These are phyloP conservation scores for Botryobasidium botryosum DNA, from an alignment of 768 basidiomycete species.

Conservation along the genomic window DNA sequence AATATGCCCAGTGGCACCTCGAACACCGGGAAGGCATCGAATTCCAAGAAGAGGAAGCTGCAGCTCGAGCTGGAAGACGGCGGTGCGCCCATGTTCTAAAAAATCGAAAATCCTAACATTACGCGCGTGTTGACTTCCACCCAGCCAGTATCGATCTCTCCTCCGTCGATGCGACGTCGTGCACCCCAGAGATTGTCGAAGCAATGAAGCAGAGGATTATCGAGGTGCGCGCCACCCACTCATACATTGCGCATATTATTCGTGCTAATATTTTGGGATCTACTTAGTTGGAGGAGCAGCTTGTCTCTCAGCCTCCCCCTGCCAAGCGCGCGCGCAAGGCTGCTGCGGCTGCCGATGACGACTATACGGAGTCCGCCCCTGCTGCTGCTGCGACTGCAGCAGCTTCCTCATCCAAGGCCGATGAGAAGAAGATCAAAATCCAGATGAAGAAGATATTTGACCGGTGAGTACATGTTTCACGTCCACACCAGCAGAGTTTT, in stretches of 20 bases:
- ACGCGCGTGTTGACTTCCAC: too few species aligned
- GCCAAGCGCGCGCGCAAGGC: background rate
- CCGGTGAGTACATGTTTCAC: slow-evolving; percentile 15
- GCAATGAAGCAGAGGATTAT: slow-evolving; percentile 3
- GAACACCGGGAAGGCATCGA: too few species aligned
- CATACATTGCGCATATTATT: background rate
- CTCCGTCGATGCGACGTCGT: too few species aligned
- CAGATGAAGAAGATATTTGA: slow-evolving; percentile 27
- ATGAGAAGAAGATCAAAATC: slow-evolving; percentile 26
- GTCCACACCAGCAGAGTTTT: background rate
- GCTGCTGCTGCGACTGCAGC: background rate
- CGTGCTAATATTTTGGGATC: background rate
- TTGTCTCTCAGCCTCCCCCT: background rate
- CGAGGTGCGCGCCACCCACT: slow-evolving; percentile 1
- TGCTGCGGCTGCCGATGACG: background rate
- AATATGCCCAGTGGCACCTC: too few species aligned
- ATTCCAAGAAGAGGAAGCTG: too few species aligned
- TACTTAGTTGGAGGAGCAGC: slow-evolving; percentile 4
- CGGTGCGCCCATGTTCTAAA: too few species aligned
- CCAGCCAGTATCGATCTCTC: too few species aligned
- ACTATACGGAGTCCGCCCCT: background rate
- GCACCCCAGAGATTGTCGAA: background rate
- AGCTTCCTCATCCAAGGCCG: slow-evolving; percentile 16
- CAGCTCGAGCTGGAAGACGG: too few species aligned
- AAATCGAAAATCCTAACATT: too few species aligned